phyloP scores from a whole-genome alignment of 345 rosid genomes.

The Cochlearia excelsa region DNA sequence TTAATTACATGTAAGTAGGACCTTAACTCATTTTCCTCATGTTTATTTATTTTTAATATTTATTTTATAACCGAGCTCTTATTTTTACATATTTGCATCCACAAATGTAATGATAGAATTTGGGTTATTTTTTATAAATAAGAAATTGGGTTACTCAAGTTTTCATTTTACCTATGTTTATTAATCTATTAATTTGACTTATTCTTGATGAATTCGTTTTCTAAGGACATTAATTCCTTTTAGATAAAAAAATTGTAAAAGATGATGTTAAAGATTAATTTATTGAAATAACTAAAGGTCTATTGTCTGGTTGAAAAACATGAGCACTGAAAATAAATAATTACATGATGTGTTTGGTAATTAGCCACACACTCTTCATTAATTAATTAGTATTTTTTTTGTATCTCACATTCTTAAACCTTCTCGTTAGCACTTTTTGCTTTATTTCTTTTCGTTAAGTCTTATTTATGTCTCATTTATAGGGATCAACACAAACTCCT shows the following conservation, averaged over 20 bases:
- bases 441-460: not conserved
- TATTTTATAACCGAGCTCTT: not conserved
- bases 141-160: too few relatives aligned
- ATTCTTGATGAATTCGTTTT: too few relatives aligned
- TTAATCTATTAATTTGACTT: too few relatives aligned
- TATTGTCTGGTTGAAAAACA: conserved; percentile 34
- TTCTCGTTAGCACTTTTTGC: conserved; percentile 1
- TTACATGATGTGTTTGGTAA: conserved; percentile 26
- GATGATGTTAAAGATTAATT: too few relatives aligned
- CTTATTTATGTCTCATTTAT: conserved; percentile 22
- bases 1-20: conserved; percentile 35
- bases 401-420: conserved; percentile 2
- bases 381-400: not conserved
- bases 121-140: too few relatives aligned
- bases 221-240: too few relatives aligned
- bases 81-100: conserved; percentile 13
- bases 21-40: conserved; percentile 13
- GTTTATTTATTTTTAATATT: conserved; percentile 2
- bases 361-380: conserved; percentile 30
- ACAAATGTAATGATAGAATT: not conserved
- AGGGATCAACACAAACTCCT: conserved; percentile 13
- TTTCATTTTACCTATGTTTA: too few relatives aligned
- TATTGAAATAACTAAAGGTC: not conserved
- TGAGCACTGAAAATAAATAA: conserved; percentile 14
- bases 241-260: too few relatives aligned